Evolutionary conservation across 2,329 filamentous ascomycete genomes (phyloP), one percentile per base, ranked within the genome.

Genomic region (Penicillium fuscoglaucum): DNA sequence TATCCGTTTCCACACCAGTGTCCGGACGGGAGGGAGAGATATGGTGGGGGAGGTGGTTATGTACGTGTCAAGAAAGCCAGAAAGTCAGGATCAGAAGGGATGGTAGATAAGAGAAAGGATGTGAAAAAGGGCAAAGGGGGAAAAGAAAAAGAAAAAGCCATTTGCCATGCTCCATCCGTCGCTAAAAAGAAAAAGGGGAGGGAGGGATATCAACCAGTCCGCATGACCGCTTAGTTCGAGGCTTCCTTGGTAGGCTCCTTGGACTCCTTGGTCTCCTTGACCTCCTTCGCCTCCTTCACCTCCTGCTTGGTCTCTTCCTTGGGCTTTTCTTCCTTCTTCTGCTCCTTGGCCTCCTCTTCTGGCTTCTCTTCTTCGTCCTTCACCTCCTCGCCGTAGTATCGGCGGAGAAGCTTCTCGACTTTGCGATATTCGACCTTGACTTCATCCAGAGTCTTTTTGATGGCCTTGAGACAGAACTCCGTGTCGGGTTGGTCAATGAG

Each of bases 361-460:
- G 52, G 47, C 51, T 63, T 46, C 33, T 55, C 35, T 35, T 61
- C 59, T 39, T 61, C 44, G 2, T 63, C 61, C 31, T 59, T 50
- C 35, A 67, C 44, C 13, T 66, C 59, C 37, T 85, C 83, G 60
- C 82, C 77, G 74, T 89, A 96, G 75, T 91, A 96, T 65, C 82
- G 78, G 72, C 80, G 84, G 70, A 99, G 83, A 59, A 86, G 82
- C 63, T 78, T 82, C 76, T 93, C 87, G 51, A 89, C 89, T 54
- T 90, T 87, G 47, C 80, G 74, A 74, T 92, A 96, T 70, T 96
- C 92, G 60, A 80, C 75, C 80, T 93, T 92, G 61, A 91, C 89
- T 46, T 84, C 80, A 47, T 80, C 79, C 62, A 98, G 83, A 8
- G 87, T 90, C 45, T 86, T 84, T 65, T 81, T 81, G 70, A 96